Evolutionary conservation across 129 eudicot species (phyloP).

Genomic region (Flaveria trinervia): DNA sequence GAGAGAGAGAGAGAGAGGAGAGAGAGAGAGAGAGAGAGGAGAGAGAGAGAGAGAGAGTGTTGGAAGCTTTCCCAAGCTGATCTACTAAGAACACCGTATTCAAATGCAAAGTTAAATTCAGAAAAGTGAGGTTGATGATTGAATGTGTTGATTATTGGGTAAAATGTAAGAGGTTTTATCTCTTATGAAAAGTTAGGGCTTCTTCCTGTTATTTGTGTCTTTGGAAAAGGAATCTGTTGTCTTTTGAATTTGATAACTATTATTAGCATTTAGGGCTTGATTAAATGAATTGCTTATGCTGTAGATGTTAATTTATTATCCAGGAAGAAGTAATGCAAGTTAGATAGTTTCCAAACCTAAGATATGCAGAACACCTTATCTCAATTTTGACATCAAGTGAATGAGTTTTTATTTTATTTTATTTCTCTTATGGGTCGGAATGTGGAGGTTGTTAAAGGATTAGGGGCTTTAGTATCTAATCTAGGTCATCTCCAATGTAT

Average conservation of each 20-base stretch:
- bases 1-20: no score
- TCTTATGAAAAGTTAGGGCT: slow-evolving; percentile 24
- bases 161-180: slow-evolving; percentile 2
- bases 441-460: background rate
- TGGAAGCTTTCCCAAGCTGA: background rate
- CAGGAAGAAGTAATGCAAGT: slow-evolving; percentile 9
- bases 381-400: background rate
- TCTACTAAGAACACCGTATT: slow-evolving; percentile 13
- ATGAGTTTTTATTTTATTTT: background rate
- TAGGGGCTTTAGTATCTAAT: background rate
- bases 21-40: no score
- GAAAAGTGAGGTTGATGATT: background rate
- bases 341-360: slow-evolving; percentile 13
- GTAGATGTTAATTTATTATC: slow-evolving; percentile 8
- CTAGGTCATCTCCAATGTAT: background rate
- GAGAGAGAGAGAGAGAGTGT: no score
- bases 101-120: background rate
- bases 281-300: slow-evolving; percentile 4
- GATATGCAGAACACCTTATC: background rate
- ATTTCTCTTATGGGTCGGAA: background rate
- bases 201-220: background rate
- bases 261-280: slow-evolving; percentile 17
- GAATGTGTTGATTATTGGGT: slow-evolving; percentile 21
- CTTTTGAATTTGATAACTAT: background rate
- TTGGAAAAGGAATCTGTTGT: background rate